Evolutionary conservation across 352 stramenopile species (phyloP), one percentile per base, ranked within the genome.

Genomic region (Pythium pyrilobum): DNA sequence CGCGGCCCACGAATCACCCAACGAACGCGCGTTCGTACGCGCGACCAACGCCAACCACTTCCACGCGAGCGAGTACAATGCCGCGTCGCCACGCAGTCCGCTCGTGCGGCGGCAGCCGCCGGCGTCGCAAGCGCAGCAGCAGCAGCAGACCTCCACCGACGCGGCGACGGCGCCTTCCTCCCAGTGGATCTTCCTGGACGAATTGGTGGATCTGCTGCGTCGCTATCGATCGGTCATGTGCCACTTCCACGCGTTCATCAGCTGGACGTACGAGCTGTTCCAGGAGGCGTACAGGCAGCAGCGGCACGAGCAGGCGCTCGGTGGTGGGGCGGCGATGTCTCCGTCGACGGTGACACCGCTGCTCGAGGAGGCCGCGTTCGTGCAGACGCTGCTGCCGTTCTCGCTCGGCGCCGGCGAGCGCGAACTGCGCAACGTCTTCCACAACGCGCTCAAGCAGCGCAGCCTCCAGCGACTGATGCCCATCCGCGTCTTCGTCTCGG

Each of bases 351-450:
- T 11, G 20, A 24, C 38, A 11, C 40, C 54, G 38, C 44, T 84
- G 36, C 56, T 89, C 3, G 69, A 82, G 18, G 75, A 85, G 23
- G 16, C 59, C 1, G 54, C 52, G 5, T 87, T 89, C 49, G 67
- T 81, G 10, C 57, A 72, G 15, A 73, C 63, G 1, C 44, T 87
- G 0, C 21, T 58, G 20, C 66, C 74, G 16, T 68, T 75, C 5
- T 87, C 79, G 3, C 62, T 83, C 1, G 71, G 72, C 2, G 62
- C 69, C 10, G 71, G 51, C 0, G 74, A 77, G 12, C 74, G 76
- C 16, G 78, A 89, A 34, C 62, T 89, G 16, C 45, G 47, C 21
- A 87, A 85, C 49, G 71, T 89, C 12, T 89, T 87, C 46, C 63
- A 81, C 56, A 87, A 89, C 34, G 71, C 74, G 25, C 59, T 89